Evolutionary conservation across 176 grass and related monocot genomes (phyloP).

Genomic region (Juncus effusus): DNA sequence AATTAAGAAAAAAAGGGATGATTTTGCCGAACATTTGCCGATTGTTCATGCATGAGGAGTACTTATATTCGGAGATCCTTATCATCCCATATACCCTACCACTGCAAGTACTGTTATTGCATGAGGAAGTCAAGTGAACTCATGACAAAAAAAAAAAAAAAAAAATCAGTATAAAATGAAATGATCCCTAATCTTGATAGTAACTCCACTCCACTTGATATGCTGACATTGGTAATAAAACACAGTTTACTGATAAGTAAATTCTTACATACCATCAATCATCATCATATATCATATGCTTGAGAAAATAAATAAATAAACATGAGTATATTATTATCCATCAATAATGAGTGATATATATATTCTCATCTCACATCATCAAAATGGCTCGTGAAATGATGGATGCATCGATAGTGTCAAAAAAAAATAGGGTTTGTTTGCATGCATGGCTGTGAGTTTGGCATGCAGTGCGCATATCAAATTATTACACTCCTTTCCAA

Average conservation of each 20-base stretch:
- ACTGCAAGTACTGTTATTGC: no score
- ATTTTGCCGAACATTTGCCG: no score
- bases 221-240: background rate
- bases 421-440: slow-evolving; percentile 23
- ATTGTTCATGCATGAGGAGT: no score
- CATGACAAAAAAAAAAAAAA: no score
- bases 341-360: background rate
- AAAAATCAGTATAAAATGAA: no score
- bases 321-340: background rate
- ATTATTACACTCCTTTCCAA: background rate
- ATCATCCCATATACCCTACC: no score
- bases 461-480: background rate
- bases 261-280: background rate
- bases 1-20: no score
- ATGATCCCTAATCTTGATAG: no score
- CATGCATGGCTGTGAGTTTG: slow-evolving; percentile 16
- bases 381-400: slow-evolving; percentile 27
- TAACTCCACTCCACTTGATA: background rate
- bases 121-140: no score
- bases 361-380: slow-evolving; percentile 9
- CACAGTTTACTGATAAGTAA: background rate
- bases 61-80: no score
- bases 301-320: background rate
- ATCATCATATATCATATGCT: background rate
- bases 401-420: slow-evolving; percentile 30